A percentile compares a stretch with the other conserved stretches of the same genome.
These are phyloP conservation scores for Aspergillus ellipticus DNA, from an alignment of 495 filamentous ascomycete genomes.

Conservation along the genomic window DNA sequence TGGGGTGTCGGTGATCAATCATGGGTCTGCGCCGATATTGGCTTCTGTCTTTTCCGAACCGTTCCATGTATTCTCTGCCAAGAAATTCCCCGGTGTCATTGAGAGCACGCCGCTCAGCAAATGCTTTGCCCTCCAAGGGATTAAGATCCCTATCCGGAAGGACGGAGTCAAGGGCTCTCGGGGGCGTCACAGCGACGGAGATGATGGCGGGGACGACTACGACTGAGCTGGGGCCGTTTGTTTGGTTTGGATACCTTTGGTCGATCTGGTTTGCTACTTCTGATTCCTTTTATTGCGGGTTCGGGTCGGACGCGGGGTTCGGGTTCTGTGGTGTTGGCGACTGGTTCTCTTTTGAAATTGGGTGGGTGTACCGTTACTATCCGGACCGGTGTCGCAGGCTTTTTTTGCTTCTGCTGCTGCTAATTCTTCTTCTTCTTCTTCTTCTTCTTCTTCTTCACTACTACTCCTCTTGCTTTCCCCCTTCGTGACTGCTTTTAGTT, in stretches of 20 bases:
- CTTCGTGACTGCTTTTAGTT: background rate
- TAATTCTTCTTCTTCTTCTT: slow-evolving; percentile 4
- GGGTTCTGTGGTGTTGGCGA: slow-evolving; percentile 9
- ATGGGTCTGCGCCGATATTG: slow-evolving; percentile 75
- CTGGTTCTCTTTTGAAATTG: slow-evolving; percentile 14
- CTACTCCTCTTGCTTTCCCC: too few species aligned
- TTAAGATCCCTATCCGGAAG: slow-evolving; percentile 93
- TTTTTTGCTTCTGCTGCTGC: slow-evolving; percentile 10
- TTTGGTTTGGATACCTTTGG: background rate
- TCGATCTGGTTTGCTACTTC: slow-evolving; percentile 6
- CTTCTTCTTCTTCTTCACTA: too few species aligned
- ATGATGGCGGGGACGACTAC: slow-evolving; percentile 46
- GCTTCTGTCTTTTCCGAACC: slow-evolving; percentile 83
- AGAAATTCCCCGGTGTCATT: slow-evolving; percentile 97
- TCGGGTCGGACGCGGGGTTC: too few species aligned
- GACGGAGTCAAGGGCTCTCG: slow-evolving; percentile 64
- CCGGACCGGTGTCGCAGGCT: slow-evolving; percentile 26
- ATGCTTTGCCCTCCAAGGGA: slow-evolving; percentile 90
- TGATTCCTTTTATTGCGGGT: slow-evolving; percentile 5
- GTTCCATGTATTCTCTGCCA: slow-evolving; percentile 93
- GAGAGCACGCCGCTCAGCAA: slow-evolving; percentile 93
- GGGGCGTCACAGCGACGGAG: slow-evolving; percentile 60
- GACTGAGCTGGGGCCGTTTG: slow-evolving; percentile 15
- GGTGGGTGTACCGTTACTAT: slow-evolving; percentile 29
- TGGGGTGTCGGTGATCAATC: slow-evolving; percentile 58